These are phyloP conservation scores for Gaultheria prostrata DNA, from an alignment of 148 eudicot genomes.

Conservation along the genomic window DNA sequence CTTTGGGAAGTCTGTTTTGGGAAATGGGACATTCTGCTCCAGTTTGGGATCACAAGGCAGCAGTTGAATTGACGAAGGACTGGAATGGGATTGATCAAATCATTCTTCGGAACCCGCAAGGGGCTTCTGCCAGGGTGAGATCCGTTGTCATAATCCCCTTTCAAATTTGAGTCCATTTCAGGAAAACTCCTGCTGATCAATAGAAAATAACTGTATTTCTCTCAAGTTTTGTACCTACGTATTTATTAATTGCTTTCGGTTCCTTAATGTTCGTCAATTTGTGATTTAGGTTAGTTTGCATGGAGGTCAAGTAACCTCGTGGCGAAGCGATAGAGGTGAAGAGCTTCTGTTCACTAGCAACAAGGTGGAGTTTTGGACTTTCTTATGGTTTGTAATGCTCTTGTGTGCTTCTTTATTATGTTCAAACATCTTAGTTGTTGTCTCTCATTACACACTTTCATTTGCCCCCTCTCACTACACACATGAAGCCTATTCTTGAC, in stretches of 20 bases:
- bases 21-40: slow-evolving; percentile 81
- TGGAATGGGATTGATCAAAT: slow-evolving; percentile 75
- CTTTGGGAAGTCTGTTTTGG: not conserved
- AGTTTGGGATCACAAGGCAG: slow-evolving; percentile 62
- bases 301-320: slow-evolving; percentile 87
- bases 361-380: slow-evolving; percentile 44
- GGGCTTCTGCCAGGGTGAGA: slow-evolving; percentile 68
- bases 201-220: too few species aligned
- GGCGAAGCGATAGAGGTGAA: slow-evolving; percentile 87
- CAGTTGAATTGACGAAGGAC: slow-evolving; percentile 57
- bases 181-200: too few species aligned
- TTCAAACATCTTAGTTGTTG: not conserved
- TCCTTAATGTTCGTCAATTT: not conserved
- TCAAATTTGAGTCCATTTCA: not conserved
- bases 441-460: too few species aligned
- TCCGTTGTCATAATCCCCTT: not conserved
- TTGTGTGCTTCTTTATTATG: not conserved
- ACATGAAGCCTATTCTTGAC: too few species aligned
- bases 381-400: not conserved
- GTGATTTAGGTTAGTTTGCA: slow-evolving; percentile 66
- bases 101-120: slow-evolving; percentile 68
- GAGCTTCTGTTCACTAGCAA: slow-evolving; percentile 84
- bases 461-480: too few species aligned
- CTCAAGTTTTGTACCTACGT: too few species aligned
- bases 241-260: too few species aligned